Conservation (phyloP, 305 asterid species). For the Striga hermonthica region DNA sequence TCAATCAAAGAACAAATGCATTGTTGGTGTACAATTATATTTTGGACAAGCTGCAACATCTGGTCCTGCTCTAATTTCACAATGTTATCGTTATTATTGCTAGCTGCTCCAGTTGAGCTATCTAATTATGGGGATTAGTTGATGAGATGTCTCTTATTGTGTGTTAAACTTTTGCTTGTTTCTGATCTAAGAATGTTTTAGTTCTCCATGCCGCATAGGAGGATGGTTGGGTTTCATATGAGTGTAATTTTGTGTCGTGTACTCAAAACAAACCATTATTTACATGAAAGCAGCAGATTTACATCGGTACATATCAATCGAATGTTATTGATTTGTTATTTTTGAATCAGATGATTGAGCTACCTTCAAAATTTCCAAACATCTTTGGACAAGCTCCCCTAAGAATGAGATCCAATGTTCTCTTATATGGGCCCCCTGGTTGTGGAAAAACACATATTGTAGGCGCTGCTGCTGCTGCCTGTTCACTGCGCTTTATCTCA, state of each 20-base stretch:
- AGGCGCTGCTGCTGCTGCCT: constrained; percentile 98
- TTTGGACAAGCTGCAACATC: constrained; percentile 13
- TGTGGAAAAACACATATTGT: constrained; percentile 99
- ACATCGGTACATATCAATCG: constrained; percentile 12
- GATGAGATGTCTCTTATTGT: constrained; percentile 1
- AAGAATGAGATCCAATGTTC: constrained; percentile 92
- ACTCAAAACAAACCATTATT: constrained; percentile 8
- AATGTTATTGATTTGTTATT: constrained; percentile 15
- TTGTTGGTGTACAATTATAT: no score
- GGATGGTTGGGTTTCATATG: constrained; percentile 12
- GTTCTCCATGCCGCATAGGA: no score
- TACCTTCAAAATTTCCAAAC: constrained; percentile 84
- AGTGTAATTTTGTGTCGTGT: constrained; percentile 7
- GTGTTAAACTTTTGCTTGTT: constrained; percentile 1
- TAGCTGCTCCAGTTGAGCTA: constrained; percentile 14
- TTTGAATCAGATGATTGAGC: constrained; percentile 73
- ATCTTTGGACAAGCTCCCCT: constrained; percentile 87
- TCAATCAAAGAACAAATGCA: no score
- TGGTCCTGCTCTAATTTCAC: not conserved
- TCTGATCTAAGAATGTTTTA: no score
- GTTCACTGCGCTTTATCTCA: constrained; percentile 89
- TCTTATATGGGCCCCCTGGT: constrained; percentile 98
- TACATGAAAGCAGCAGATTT: constrained; percentile 10
- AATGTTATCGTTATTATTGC: constrained; percentile 3
- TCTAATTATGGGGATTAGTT: constrained; percentile 24